phyloP scores from a whole-genome alignment of 1,284 basidiomycete species.

The Moesziomyces antarcticus region DNA sequence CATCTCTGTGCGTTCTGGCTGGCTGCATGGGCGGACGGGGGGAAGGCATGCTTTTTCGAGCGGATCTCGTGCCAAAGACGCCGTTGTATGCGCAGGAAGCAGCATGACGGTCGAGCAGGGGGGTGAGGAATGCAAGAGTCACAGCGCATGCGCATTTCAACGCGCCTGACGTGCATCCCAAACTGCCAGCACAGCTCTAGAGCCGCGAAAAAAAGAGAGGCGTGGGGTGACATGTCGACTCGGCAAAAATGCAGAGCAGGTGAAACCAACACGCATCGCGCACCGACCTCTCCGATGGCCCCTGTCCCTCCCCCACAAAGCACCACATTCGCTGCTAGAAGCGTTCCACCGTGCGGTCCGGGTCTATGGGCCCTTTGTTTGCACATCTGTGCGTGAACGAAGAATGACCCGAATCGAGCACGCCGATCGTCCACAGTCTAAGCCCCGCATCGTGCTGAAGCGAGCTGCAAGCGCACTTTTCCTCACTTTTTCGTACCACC shows the following conservation, averaged over 20 bases:
- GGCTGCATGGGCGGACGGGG: no score
- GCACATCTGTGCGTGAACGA: no score
- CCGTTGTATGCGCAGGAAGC: no score
- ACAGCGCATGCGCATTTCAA: conserved; percentile 13
- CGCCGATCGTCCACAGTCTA: no score
- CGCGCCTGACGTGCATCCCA: conserved; percentile 12
- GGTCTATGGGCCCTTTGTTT: no score
- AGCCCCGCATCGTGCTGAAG: background rate
- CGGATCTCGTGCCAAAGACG: background rate
- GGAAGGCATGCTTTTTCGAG: no score
- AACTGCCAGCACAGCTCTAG: background rate
- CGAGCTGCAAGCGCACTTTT: background rate
- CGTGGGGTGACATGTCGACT: conserved; percentile 29
- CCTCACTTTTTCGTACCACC: background rate
- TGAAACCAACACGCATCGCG: conserved; percentile 11
- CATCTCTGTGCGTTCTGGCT: no score
- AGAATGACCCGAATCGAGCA: no score
- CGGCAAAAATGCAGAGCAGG: conserved; percentile 1
- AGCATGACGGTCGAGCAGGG: conserved; percentile 13
- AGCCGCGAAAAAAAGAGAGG: background rate
- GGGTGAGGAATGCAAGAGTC: conserved; percentile 6
- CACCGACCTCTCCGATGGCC: background rate
- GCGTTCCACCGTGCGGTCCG: no score
- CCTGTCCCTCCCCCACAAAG: background rate
- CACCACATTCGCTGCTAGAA: background rate